A percentile compares a stretch with the other conserved stretches of the same genome.
phyloP scores from a whole-genome alignment of 768 basidiomycete species.

The Hypholoma sublateritium region DNA sequence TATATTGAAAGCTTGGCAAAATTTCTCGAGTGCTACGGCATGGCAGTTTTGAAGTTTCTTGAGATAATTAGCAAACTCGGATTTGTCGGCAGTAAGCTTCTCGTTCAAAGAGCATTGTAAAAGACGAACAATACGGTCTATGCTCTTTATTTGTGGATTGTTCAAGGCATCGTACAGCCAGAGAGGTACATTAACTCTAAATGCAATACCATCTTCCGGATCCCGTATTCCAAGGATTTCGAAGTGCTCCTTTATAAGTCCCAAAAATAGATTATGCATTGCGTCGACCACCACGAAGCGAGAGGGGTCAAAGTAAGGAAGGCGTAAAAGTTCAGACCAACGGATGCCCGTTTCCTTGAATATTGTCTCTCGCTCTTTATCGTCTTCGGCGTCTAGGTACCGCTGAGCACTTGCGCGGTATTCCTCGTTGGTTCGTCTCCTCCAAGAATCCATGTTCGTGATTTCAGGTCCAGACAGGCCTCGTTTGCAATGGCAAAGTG shows the following conservation, averaged over 20 bases:
- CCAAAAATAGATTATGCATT: slow-evolving; percentile 40
- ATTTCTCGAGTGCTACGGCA: too few species aligned
- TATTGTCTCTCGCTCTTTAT: slow-evolving; percentile 3
- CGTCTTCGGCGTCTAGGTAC: slow-evolving; percentile 16
- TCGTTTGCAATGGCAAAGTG: slow-evolving; percentile 4
- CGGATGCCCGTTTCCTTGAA: slow-evolving; percentile 23
- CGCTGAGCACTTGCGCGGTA: slow-evolving; percentile 12
- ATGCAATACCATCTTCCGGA: slow-evolving; percentile 15
- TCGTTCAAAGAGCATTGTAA: too few species aligned
- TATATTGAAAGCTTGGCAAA: too few species aligned
- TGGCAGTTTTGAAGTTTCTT: too few species aligned
- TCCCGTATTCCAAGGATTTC: slow-evolving; percentile 20
- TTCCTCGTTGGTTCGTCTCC: slow-evolving; percentile 11
- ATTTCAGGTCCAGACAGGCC: not conserved
- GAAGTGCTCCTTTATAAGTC: slow-evolving; percentile 30
- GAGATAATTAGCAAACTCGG: too few species aligned
- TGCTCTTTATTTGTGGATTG: not conserved
- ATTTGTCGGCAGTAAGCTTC: too few species aligned
- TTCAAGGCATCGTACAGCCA: not conserved
- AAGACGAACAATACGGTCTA: too few species aligned
- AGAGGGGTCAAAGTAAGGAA: slow-evolving; percentile 35
- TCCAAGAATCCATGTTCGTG: slow-evolving; percentile 9
- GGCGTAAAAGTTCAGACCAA: slow-evolving; percentile 21
- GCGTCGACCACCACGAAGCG: slow-evolving; percentile 29
- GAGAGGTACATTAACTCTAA: slow-evolving; percentile 36